These are phyloP conservation scores for Aspergillus flavus DNA, from an alignment of 2,329 filamentous ascomycete species.

Conservation along the genomic window DNA sequence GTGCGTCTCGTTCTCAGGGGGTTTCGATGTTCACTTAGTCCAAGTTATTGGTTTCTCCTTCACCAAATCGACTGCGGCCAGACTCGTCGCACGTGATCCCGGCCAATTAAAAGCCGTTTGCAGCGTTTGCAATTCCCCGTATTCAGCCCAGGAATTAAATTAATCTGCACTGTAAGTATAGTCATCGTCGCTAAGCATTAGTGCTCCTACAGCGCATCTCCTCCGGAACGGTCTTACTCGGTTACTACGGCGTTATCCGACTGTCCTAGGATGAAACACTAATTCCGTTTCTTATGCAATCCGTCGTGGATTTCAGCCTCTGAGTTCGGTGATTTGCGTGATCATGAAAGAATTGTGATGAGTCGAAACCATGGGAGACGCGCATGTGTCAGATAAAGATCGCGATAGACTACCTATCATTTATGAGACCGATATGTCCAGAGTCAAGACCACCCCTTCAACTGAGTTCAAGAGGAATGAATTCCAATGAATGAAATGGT, in stretches of 20 bases:
- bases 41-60: neutral
- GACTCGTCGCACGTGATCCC: neutral
- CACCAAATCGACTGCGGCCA: constrained; percentile 1
- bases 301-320: neutral
- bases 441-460: neutral
- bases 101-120: neutral
- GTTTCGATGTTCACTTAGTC: neutral
- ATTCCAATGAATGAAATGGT: neutral
- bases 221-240: neutral
- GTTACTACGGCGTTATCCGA: neutral
- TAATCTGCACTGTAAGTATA: neutral
- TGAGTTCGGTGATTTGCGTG: neutral
- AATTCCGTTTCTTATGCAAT: neutral
- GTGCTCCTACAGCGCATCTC: neutral
- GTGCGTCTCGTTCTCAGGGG: neutral
- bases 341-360: neutral
- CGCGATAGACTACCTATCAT: neutral
- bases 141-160: neutral
- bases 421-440: neutral
- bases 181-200: neutral
- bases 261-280: neutral
- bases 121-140: neutral
- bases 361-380: neutral
- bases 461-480: neutral
- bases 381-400: neutral